Evolutionary conservation across 2,329 filamentous ascomycete genomes (phyloP), one percentile per base, ranked within the genome.

Genomic region (Hortaea sp.): DNA sequence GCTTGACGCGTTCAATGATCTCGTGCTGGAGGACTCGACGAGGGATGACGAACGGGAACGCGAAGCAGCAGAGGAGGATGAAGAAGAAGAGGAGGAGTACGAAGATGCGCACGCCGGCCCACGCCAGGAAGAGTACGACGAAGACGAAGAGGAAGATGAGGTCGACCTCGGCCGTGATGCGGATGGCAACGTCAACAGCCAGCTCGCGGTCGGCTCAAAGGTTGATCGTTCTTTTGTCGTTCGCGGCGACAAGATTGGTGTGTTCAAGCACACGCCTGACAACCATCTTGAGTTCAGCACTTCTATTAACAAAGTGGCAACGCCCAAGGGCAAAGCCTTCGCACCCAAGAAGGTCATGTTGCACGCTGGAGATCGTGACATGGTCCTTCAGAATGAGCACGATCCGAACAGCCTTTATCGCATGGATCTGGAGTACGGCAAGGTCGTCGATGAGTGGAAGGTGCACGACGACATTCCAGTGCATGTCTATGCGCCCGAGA

Each of bases 391-490:
- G 65, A 89, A 94, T 57, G 74, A 66, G 28, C 69, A 82, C 43
- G 84, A 97, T 54, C 87, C 90, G 1, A 90, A 95, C 70, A 88
- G 87, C 43, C 76, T 98, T 1, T 98, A 89, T 65, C 86, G 87
- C 40, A 97, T 98, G 92, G 92, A 98, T 68, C 75, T 98, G 39
- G 90, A 98, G 66, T 94, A 94, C 57, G 92, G 92, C 55, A 97
- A 95, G 70, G 86, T 98, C 32, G 88, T 97, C 1, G 92, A 98
- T 61, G 92, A 98, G 67, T 98, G 92, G 92, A 95, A 95, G 58
- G 78, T 98, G 10, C 90, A 98, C 62, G 90, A 98, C 52, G 87
- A 97, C 63, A 95, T 98, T 46, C 84, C 87, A 0, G 86, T 97
- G 50, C 81, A 86, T 45, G 92, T 83, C 7, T 97, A 97, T 66